Percentiles rank a stretch among this genome's conserved stretches.
These are phyloP conservation scores for Tetrahymena elliotti DNA, from an alignment of 73 alveolate species.

Conservation along the genomic window DNA sequence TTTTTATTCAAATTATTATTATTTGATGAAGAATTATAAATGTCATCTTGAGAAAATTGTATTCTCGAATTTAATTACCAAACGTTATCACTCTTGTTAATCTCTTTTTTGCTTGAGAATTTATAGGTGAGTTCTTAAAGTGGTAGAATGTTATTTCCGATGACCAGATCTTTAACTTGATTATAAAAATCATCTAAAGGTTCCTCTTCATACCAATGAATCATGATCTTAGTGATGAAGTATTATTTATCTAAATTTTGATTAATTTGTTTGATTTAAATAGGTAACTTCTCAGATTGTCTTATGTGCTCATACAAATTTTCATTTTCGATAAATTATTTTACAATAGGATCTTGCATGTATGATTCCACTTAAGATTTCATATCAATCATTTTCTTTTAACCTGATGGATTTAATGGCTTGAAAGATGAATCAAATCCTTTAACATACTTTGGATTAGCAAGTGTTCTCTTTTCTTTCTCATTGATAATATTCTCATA, in stretches of 20 bases:
- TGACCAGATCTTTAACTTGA: background rate
- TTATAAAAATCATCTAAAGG: background rate
- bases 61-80: background rate
- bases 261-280: background rate
- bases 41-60: background rate
- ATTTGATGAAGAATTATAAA: too few relatives aligned
- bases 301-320: background rate
- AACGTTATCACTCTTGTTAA: background rate
- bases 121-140: background rate
- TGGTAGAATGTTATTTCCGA: background rate
- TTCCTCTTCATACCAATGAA: background rate
- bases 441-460: background rate
- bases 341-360: background rate
- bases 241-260: background rate
- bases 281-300: background rate
- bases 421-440: background rate
- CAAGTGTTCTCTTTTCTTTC: background rate
- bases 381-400: background rate
- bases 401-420: background rate
- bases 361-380: background rate
- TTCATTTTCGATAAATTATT: background rate
- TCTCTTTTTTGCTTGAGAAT: background rate
- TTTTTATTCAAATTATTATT: too few relatives aligned
- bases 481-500: background rate
- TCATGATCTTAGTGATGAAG: background rate